These are phyloP conservation scores for Boletellus deceptivus DNA, from an alignment of 1,284 basidiomycete species.

Conservation along the genomic window DNA sequence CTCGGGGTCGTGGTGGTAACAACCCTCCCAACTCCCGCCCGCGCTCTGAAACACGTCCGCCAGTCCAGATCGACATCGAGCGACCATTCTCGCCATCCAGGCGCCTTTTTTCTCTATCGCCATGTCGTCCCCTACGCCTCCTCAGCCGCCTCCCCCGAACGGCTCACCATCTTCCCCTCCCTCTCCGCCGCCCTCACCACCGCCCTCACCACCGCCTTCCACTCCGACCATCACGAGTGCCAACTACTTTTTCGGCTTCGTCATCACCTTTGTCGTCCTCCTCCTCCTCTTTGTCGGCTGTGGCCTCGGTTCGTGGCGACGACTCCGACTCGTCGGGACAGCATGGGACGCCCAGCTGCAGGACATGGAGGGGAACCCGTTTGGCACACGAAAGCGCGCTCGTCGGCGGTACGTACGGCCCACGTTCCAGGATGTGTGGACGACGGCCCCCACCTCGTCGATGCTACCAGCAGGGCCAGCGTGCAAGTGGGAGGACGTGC, in stretches of 20 bases:
- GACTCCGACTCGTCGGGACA: slow-evolving; percentile 25
- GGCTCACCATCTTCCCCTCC: not conserved
- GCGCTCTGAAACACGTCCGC: slow-evolving; percentile 17
- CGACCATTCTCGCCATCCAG: not conserved
- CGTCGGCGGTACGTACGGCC: slow-evolving; percentile 21
- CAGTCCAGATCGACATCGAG: slow-evolving; percentile 14
- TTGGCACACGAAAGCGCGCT: slow-evolving; percentile 11
- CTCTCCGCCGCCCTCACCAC: not conserved
- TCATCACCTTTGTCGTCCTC: slow-evolving; percentile 58
- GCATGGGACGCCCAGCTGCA: slow-evolving; percentile 25
- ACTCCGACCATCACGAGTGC: slow-evolving; percentile 23
- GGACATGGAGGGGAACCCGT: slow-evolving; percentile 10
- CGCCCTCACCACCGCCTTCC: not conserved
- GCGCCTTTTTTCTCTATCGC: not conserved
- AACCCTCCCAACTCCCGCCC: slow-evolving; percentile 1
- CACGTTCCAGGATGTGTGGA: slow-evolving; percentile 23
- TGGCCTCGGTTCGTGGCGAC: slow-evolving; percentile 50
- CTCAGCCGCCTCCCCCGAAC: not conserved
- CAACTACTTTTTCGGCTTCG: slow-evolving; percentile 62
- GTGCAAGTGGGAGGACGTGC: slow-evolving; percentile 18
- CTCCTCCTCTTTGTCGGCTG: slow-evolving; percentile 58
- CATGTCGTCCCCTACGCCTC: slow-evolving; percentile 15
- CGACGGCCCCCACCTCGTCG: not conserved
- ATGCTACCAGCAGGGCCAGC: not conserved
- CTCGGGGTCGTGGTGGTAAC: slow-evolving; percentile 11